phyloP scores from a whole-genome alignment of 1,139 yeast species.

The Suhomyces atakaporum region DNA sequence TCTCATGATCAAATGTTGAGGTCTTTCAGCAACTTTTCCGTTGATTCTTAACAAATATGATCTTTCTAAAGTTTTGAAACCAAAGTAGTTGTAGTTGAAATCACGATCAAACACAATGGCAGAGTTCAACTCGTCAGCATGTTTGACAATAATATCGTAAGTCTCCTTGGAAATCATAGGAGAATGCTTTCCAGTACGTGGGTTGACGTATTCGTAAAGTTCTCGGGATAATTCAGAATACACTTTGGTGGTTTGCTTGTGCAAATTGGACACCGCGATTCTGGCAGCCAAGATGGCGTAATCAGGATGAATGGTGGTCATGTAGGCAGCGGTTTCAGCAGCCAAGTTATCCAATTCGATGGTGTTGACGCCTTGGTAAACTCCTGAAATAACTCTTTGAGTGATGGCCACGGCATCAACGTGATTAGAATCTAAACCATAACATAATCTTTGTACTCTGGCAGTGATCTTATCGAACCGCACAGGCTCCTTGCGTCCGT shows the following conservation, averaged over 20 bases:
- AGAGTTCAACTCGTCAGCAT: conserved; percentile 73
- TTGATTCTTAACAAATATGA: conserved; percentile 71
- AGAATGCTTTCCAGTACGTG: conserved; percentile 66
- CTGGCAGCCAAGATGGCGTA: conserved; percentile 94
- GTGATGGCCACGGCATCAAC: conserved; percentile 90
- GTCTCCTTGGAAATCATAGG: conserved; percentile 83
- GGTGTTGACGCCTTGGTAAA: conserved; percentile 95
- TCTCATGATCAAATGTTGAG: conserved; percentile 88
- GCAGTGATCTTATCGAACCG: conserved; percentile 48
- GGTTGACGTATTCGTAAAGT: conserved; percentile 71
- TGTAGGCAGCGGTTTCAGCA: conserved; percentile 95
- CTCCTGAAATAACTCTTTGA: conserved; percentile 85
- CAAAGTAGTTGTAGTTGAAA: conserved; percentile 79
- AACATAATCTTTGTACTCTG: conserved; percentile 59
- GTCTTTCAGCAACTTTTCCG: conserved; percentile 83
- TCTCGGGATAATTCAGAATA: conserved; percentile 76
- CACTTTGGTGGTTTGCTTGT: conserved; percentile 89
- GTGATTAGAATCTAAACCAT: conserved; percentile 80
- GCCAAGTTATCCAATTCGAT: conserved; percentile 89
- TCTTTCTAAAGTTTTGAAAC: conserved; percentile 85
- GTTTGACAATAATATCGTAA: conserved; percentile 59
- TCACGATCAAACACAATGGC: conserved; percentile 83
- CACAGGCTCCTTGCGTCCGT: conserved; percentile 86
- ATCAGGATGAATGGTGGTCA: conserved; percentile 97
- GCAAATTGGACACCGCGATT: conserved; percentile 87